These are phyloP conservation scores for Paxillus ammoniavirescens DNA, from an alignment of 768 basidiomycete genomes.

Conservation along the genomic window DNA sequence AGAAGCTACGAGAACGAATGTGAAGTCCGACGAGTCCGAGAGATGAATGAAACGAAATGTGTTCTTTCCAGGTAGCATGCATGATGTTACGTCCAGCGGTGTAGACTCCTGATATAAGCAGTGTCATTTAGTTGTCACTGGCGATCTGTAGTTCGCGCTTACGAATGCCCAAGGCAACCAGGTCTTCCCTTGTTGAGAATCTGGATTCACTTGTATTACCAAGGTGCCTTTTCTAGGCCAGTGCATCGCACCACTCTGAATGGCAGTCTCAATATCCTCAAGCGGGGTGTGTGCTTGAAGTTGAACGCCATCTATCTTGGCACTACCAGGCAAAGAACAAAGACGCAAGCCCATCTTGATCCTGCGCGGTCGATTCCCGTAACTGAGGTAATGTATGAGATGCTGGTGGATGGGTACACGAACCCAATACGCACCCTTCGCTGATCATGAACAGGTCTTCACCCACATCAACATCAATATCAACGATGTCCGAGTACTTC, in stretches of 20 bases:
- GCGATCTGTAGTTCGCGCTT: slow-evolving; percentile 12
- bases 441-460: slow-evolving; percentile 18
- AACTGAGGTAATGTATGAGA: background rate
- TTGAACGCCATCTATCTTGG: background rate
- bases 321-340: slow-evolving; percentile 17
- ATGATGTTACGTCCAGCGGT: slow-evolving; percentile 41
- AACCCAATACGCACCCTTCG: slow-evolving; percentile 14
- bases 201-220: slow-evolving; percentile 45
- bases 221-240: slow-evolving; percentile 50
- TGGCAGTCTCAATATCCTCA: slow-evolving; percentile 5
- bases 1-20: slow-evolving; percentile 45
- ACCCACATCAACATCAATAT: slow-evolving; percentile 21
- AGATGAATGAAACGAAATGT: slow-evolving; percentile 51
- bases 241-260: slow-evolving; percentile 15
- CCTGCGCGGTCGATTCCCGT: slow-evolving; percentile 2
- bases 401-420: background rate
- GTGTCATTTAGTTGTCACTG: too few relatives aligned
- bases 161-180: slow-evolving; percentile 48
- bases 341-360: slow-evolving; percentile 20
- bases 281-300: background rate
- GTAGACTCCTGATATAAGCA: slow-evolving; percentile 24
- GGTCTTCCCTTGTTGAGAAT: slow-evolving; percentile 29
- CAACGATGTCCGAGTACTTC: slow-evolving; percentile 17
- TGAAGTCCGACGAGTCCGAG: slow-evolving; percentile 37
- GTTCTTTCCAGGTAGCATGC: slow-evolving; percentile 44